Evolutionary conservation across 306 rosid species (phyloP).

Genomic region (Malus sieversii): DNA sequence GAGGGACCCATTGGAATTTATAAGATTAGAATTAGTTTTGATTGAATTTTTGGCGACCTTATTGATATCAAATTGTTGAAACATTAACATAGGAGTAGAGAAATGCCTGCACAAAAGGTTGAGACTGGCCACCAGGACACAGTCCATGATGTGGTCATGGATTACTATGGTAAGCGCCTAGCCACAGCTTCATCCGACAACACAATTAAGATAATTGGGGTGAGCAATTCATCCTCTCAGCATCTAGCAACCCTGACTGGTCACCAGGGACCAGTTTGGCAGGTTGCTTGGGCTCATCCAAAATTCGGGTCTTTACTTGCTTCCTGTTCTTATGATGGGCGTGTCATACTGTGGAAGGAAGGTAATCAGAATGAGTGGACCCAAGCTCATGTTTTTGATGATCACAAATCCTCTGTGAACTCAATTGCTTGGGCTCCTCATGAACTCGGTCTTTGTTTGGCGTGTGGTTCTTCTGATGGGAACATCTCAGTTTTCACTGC

Average conservation of each 20-base stretch:
- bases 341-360: slow-evolving; percentile 74
- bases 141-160: slow-evolving; percentile 75
- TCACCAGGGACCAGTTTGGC: slow-evolving; percentile 87
- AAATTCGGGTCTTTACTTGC: slow-evolving; percentile 72
- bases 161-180: slow-evolving; percentile 74
- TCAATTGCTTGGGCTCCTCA: slow-evolving; percentile 82
- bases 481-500: slow-evolving; percentile 68
- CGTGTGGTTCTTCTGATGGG: slow-evolving; percentile 89
- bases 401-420: slow-evolving; percentile 71
- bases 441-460: slow-evolving; percentile 70
- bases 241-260: slow-evolving; percentile 66
- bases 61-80: neutral
- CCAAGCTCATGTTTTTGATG: slow-evolving; percentile 63
- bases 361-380: slow-evolving; percentile 74
- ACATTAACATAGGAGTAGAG: slow-evolving; percentile 6
- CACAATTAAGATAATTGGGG: slow-evolving; percentile 81
- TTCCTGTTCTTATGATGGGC: slow-evolving; percentile 73
- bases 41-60: neutral
- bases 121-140: slow-evolving; percentile 80
- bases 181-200: slow-evolving; percentile 80
- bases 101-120: slow-evolving; percentile 67
- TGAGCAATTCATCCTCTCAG: slow-evolving; percentile 62
- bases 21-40: neutral
- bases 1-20: neutral
- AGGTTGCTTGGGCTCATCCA: slow-evolving; percentile 81